Evolutionary conservation across 1,284 basidiomycete genomes (phyloP), one percentile per base, ranked within the genome.

Genomic region (Heterobasidion parviporum): DNA sequence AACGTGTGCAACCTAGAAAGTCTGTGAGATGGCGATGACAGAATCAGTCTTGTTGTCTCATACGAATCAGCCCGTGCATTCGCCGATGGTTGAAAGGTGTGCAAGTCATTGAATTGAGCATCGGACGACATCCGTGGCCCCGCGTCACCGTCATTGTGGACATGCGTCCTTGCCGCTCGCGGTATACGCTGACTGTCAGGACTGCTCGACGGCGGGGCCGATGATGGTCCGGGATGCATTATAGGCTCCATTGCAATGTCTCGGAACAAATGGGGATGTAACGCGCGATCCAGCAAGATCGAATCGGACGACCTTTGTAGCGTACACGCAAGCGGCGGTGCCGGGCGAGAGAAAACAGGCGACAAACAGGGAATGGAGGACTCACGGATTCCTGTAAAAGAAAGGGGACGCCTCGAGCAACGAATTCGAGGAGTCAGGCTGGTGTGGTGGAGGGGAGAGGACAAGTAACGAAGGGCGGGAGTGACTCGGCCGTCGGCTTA

Each of bases 11-110:
- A 69, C 72, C 73, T 67, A 64, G 65, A 60, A 54, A 51, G 60
- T 74, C 75, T 78, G 72, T 66, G 70, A 71, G 67, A 67, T 66
- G 68, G 70, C 62, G 74, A 70, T 57, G 73, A 61, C 57, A 57
- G 58, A 60, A 66, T 80, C 65, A 73, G 73, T 64, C 72, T 69
- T 51, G 65, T 55, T 64, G 61, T 68, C 63, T 62, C 64, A 57
- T 47, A 49, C 49, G 62, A 61, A 66, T 38, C 57, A 50, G 61
- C 57, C 55, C 60, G 60, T 58, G 58, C 59, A 57, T 56, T 62
- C 44, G 63, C 54, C 56, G 58, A 58, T 62, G 60, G 64, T 63
- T 60, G 57, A 32, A 12, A n/a, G 12, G 20, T 55, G 60, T 44
- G 49, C 53, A 62, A 52, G 48, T 50, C n/a, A 35, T 45, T 14